Evolutionary conservation across 2,329 filamentous ascomycete genomes (phyloP).

Genomic region (Pseudogymnoascus sp.): DNA sequence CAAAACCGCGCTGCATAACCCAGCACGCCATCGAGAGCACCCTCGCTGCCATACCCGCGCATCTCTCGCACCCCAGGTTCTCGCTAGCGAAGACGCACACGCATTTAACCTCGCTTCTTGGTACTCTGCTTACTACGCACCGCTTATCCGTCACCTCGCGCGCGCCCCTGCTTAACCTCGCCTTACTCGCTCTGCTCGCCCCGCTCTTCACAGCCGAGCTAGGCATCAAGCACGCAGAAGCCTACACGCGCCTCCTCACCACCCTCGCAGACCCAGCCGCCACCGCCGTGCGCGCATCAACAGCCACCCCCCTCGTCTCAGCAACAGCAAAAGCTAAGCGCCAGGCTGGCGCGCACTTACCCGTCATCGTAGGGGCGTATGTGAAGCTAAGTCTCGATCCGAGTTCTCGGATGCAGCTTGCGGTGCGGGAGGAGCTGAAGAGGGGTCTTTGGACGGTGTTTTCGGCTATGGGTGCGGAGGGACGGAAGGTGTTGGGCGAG

Average conservation of each 20-base stretch:
- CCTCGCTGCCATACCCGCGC: constrained; percentile 24
- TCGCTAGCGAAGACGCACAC: constrained; percentile 22
- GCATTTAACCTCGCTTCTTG: constrained; percentile 41
- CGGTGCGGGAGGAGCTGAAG: constrained; percentile 46
- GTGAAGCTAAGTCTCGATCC: constrained; percentile 51
- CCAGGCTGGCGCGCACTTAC: constrained; percentile 53
- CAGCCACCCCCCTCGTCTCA: constrained; percentile 43
- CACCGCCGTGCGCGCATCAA: constrained; percentile 42
- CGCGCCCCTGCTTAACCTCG: constrained; percentile 47
- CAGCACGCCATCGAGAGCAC: constrained; percentile 29
- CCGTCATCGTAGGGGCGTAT: constrained; percentile 49
- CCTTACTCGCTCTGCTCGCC: constrained; percentile 47
- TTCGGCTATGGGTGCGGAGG: constrained; percentile 47
- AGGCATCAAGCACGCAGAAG: constrained; percentile 37
- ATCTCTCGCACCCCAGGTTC: constrained; percentile 21
- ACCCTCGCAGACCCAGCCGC: constrained; percentile 51
- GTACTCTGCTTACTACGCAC: constrained; percentile 49
- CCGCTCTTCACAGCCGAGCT: constrained; percentile 38
- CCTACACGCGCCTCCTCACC: constrained; percentile 47
- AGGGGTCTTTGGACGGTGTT: constrained; percentile 51
- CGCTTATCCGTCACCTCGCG: constrained; percentile 53
- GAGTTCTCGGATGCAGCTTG: constrained; percentile 36
- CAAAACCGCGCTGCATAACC: constrained; percentile 24
- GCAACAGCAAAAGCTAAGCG: constrained; percentile 53
- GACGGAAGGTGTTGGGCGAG: constrained; percentile 49